Percentiles rank a stretch among this genome's conserved stretches.
phyloP scores from a whole-genome alignment of 345 rosid species.

The Melaleuca quinquenervia region DNA sequence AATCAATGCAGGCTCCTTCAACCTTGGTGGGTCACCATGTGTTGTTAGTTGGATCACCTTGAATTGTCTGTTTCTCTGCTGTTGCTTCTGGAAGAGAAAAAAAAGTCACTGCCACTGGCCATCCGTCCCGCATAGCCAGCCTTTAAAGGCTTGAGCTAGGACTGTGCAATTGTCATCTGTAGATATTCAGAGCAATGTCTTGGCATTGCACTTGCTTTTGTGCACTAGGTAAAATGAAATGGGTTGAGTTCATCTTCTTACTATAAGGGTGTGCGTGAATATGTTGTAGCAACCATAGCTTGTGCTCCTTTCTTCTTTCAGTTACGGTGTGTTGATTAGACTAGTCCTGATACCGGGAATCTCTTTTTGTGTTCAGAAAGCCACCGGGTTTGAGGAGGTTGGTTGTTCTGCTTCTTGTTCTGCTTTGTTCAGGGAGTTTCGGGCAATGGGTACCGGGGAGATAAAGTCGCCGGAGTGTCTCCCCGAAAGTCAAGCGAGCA shows the following conservation, averaged over 20 bases:
- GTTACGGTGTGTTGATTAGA: not conserved
- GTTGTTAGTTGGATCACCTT: not conserved
- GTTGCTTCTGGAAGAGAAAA: not conserved
- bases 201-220: not conserved
- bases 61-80: not conserved
- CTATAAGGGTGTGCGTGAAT: not conserved
- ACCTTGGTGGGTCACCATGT: not conserved
- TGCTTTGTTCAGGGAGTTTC: not conserved
- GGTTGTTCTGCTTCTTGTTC: not conserved
- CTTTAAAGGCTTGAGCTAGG: not conserved
- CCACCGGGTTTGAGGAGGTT: not conserved
- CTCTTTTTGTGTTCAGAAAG: not conserved
- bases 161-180: not conserved
- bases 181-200: not conserved
- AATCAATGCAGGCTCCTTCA: not conserved
- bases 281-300: not conserved
- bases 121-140: not conserved
- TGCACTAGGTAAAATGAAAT: not conserved
- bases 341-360: not conserved
- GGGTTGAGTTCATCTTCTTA: not conserved
- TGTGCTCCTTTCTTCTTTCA: not conserved
- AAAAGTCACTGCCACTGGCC: not conserved
- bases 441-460: conserved; percentile 40
- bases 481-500: conserved; percentile 19
- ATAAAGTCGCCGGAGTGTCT: conserved; percentile 44